Evolutionary conservation across 2,329 filamentous ascomycete genomes (phyloP).

Genomic region (Cryphonectria nitschkei): DNA sequence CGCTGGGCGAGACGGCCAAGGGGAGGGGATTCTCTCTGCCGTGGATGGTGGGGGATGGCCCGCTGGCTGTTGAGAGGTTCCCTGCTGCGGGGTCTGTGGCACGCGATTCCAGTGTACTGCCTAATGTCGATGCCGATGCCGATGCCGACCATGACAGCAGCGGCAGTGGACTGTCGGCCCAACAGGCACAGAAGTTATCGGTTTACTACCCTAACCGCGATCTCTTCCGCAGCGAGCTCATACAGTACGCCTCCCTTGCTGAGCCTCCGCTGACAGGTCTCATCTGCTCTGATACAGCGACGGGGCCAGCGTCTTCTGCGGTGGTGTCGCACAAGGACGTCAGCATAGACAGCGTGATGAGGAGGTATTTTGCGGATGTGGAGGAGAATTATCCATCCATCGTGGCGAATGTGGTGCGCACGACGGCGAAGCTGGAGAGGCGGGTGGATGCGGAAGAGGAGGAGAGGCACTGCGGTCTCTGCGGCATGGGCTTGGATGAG

Average conservation of each 20-base stretch:
- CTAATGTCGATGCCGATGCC: slow-evolving; percentile 27
- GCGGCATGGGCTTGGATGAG: slow-evolving; percentile 68
- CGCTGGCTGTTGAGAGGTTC: slow-evolving; percentile 40
- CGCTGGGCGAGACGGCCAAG: slow-evolving; percentile 86
- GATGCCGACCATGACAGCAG: neutral
- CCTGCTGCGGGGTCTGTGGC: neutral
- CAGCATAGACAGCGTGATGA: slow-evolving; percentile 90
- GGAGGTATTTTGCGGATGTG: slow-evolving; percentile 83
- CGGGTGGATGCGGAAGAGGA: slow-evolving; percentile 37
- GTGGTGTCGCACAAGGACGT: slow-evolving; percentile 72
- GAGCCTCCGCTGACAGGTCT: slow-evolving; percentile 56
- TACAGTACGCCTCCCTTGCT: slow-evolving; percentile 63
- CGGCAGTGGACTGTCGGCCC: neutral
- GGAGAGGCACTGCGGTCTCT: slow-evolving; percentile 63
- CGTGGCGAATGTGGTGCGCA: slow-evolving; percentile 93
- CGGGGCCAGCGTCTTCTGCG: slow-evolving; percentile 32
- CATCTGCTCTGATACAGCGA: slow-evolving; percentile 43
- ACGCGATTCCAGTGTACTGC: neutral
- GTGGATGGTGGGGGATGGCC: slow-evolving; percentile 79
- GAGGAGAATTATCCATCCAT: slow-evolving; percentile 87
- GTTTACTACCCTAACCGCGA: slow-evolving; percentile 85
- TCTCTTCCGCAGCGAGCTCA: slow-evolving; percentile 78
- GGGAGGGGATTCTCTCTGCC: slow-evolving; percentile 84
- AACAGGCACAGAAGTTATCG: slow-evolving; percentile 33
- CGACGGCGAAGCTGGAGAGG: slow-evolving; percentile 76